Evolutionary conservation across 306 rosid genomes (phyloP), one percentile per base, ranked within the genome.

Genomic region (Hippophae rhamnoides): DNA sequence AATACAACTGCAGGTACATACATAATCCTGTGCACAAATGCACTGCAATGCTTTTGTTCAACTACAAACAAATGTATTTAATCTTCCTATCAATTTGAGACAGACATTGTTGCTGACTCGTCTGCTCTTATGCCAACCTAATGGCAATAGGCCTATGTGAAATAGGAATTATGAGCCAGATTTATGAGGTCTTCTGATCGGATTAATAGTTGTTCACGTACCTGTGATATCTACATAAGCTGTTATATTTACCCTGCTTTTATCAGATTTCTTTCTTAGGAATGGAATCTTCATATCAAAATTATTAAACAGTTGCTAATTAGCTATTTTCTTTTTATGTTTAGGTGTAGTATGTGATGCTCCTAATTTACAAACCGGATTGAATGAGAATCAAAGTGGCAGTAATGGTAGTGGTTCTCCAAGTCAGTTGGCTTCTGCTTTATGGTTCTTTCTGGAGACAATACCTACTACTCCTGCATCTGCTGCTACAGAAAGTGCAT

Each of bases 381-480:
- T 61, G 73, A 78, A 66, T 64, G 74, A 68, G 72, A 78, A 65
- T 68, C 78, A 71, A 69, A 69, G 57, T 52, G 75, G 75, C 53
- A 68, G 66, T 8, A 60, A 63, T 31, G 77, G 56, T 54, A 79
- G 57, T 48, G 62, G 72, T 66, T 58, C 79, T 66, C 56, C 80
- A 31, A 75, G 80, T 73, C 72, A 75, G 69, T 58, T 92, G 52
- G 72, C 96, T 55, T 87, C 96, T 53, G 81, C 89, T 54, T 70
- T 92, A 9, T 92, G 98, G 98, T 72, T 93, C 18, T 87, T 92
- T 74, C 88, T 92, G 59, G 98, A 92, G 72, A 83, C 98, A 25
- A 87, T 92, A 79, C 98, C 98, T 44, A 83, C 99, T 31, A 87
- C 85, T 63, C 99, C 99, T 52, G 99, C 99, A 58, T 87, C 96